Base-by-base conservation (phyloP, 2,329 filamentous ascomycete genomes). In the Annulohypoxylon truncatum region DNA sequence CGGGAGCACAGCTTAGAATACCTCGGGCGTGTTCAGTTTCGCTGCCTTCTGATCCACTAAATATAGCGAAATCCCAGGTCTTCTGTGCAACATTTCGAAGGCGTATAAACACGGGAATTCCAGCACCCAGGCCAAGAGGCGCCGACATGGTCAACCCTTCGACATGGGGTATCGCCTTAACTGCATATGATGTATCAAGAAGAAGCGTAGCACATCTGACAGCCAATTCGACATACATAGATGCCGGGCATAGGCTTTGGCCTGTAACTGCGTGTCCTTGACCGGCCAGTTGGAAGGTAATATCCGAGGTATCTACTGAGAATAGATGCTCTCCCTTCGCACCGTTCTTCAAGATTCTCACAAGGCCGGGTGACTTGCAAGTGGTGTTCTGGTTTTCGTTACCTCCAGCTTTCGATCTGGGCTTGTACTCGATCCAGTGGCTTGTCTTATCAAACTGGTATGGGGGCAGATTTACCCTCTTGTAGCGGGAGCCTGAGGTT, bases 261-360 rank as follows among this genome's bases (percentile, higher is more conserved):
- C 31, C 55, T 72, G 70, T 60, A 70, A 71, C 53, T 63, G 67
- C 31, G 40, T 46, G 33, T 13, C 47, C 44, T 12, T 29, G 51
- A 18, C 33, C 51, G 20, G 51, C 33, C 5, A 54, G 22, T 15
- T 54, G 33, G 22, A 40, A 54, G 4, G 20, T 13, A 15, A 35
- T 22, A 42, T 54, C 42, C 8, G 51, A 28, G 2, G 51, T 54
- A 13, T 54, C 33, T 2, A 54, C 35, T 13, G 38, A 20, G n/a
- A 54, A 54, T 12, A 54, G 22, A 29, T 38, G 33, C 33, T 54
- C 51, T 15, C 51, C 51, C 3, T 35, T 35, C 3, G 10, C 20
- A 7, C n/a, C n/a, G 33, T 35, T 42, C 6, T 29, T 42, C 13
- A 54, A 4, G 8, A 54, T 26, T 7, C 22, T 54, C n/a, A 54